Evolutionary conservation across 306 rosid genomes (phyloP).

Genomic region (Dalbergia cultrata): DNA sequence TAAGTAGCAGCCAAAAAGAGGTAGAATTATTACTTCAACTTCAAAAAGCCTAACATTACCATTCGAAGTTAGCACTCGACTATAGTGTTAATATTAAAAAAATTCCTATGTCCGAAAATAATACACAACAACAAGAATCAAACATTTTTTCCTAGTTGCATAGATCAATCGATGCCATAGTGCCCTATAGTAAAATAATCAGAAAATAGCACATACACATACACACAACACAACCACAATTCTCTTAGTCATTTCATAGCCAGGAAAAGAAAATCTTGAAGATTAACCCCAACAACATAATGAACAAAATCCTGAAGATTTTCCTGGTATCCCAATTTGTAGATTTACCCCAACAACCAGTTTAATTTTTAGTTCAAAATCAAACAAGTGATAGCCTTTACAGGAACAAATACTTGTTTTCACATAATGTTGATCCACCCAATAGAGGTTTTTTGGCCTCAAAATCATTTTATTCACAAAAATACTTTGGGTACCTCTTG

Average conservation of each 20-base stretch:
- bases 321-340: background rate
- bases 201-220: too few species aligned
- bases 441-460: too few species aligned
- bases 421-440: too few species aligned
- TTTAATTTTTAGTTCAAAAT: background rate
- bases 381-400: background rate
- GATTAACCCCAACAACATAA: background rate
- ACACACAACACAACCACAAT: constrained; percentile 10
- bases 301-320: constrained; percentile 14
- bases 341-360: background rate
- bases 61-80: background rate
- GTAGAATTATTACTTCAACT: background rate
- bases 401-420: too few species aligned
- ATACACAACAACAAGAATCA: background rate
- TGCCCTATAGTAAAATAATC: background rate
- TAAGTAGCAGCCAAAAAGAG: constrained; percentile 22
- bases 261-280: background rate
- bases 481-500: too few species aligned
- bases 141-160: too few species aligned
- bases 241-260: background rate
- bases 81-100: background rate
- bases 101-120: background rate
- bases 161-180: too few species aligned
- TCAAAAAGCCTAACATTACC: constrained; percentile 35
- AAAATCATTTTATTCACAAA: too few species aligned